These are phyloP conservation scores for Neurospora sp. DNA, from an alignment of 495 filamentous ascomycete species.

Conservation along the genomic window DNA sequence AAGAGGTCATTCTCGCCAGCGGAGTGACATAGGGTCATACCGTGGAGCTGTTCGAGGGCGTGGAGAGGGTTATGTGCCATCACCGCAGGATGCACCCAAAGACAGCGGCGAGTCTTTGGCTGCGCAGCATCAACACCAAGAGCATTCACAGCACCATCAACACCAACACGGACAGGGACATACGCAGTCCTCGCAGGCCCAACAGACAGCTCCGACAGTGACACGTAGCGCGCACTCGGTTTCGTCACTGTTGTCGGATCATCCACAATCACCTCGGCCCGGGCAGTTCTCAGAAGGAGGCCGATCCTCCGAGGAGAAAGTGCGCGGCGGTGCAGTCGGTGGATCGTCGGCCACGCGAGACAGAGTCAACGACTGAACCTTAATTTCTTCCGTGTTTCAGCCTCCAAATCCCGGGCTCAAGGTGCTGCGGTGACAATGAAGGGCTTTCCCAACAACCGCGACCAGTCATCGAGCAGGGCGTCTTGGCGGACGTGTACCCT, in stretches of 20 bases:
- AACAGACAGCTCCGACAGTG: slow-evolving; percentile 13
- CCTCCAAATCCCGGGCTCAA: slow-evolving; percentile 13
- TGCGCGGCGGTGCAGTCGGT: slow-evolving; percentile 17
- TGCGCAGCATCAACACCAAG: neutral
- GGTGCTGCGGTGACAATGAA: slow-evolving; percentile 3
- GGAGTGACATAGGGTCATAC: slow-evolving; percentile 53
- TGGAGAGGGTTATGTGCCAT: slow-evolving; percentile 25
- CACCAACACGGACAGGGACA: slow-evolving; percentile 6
- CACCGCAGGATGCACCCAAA: slow-evolving; percentile 27
- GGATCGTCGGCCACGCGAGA: slow-evolving; percentile 27
- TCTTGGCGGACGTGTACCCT: neutral
- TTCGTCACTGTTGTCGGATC: slow-evolving; percentile 38
- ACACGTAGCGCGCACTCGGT: slow-evolving; percentile 32
- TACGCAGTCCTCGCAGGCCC: slow-evolving; percentile 5
- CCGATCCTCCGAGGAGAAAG: slow-evolving; percentile 20
- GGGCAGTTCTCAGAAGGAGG: slow-evolving; percentile 9
- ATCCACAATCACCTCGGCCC: slow-evolving; percentile 26
- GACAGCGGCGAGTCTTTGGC: slow-evolving; percentile 11
- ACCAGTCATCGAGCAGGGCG: neutral
- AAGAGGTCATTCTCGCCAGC: slow-evolving; percentile 56
- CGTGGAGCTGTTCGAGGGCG: slow-evolving; percentile 27
- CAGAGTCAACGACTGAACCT: slow-evolving; percentile 27
- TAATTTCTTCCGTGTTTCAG: slow-evolving; percentile 31
- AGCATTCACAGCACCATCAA: slow-evolving; percentile 1
- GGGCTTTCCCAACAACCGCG: neutral